These are phyloP conservation scores for Pholiota conissans DNA, from an alignment of 768 basidiomycete genomes.

Conservation along the genomic window DNA sequence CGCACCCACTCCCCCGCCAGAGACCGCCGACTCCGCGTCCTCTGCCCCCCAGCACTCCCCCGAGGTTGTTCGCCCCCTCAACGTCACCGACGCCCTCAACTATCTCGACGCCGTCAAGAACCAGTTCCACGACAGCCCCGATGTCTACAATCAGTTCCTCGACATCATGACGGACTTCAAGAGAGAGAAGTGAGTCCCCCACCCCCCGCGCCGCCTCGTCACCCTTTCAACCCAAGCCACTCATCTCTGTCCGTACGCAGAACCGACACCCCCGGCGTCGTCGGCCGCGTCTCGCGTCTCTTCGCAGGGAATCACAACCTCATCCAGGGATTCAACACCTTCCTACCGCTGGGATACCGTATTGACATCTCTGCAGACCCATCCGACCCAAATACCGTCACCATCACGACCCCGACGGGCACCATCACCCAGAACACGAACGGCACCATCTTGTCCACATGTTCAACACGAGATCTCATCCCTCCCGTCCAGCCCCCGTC, in stretches of 20 bases:
- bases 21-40: conserved; percentile 27
- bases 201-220: not conserved
- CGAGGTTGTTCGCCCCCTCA: conserved; percentile 64
- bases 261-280: conserved; percentile 97
- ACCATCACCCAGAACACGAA: conserved; percentile 67
- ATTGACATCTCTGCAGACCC: conserved; percentile 83
- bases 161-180: conserved; percentile 99
- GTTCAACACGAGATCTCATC: conserved; percentile 27
- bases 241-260: conserved; percentile 39
- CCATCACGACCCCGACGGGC: conserved; percentile 78
- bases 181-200: conserved; percentile 72
- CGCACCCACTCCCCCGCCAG: conserved; percentile 39
- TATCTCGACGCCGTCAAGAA: conserved; percentile 95
- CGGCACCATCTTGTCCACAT: conserved; percentile 25
- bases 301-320: conserved; percentile 89
- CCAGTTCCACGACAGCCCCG: conserved; percentile 86
- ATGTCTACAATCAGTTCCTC: conserved; percentile 92
- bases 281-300: conserved; percentile 89
- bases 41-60: conserved; percentile 30
- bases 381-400: conserved; percentile 69
- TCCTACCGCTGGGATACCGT: conserved; percentile 90
- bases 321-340: conserved; percentile 98
- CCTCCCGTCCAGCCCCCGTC: conserved; percentile 33
- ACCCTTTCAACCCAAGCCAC: not conserved
- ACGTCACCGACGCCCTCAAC: conserved; percentile 90